phyloP scores from a whole-genome alignment of 495 filamentous ascomycete species.

The Xylaria bambusicola region DNA sequence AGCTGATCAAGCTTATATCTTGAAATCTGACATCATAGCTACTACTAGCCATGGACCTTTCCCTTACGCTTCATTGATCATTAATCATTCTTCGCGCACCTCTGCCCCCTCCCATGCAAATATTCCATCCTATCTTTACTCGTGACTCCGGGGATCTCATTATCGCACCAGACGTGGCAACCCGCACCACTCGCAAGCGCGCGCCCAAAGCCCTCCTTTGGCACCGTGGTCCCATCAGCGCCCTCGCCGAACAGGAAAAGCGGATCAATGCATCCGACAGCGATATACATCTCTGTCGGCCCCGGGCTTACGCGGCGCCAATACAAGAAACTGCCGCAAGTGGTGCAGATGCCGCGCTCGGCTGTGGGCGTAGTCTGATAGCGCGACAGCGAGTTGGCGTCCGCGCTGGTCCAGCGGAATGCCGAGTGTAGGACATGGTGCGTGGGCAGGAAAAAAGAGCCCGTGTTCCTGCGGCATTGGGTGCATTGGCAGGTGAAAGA shows the following conservation, averaged over 20 bases:
- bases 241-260: conserved; percentile 40
- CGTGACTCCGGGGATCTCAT: conserved; percentile 44
- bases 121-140: conserved; percentile 23
- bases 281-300: conserved; percentile 17
- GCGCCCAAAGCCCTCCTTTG: conserved; percentile 32
- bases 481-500: conserved; percentile 43
- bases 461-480: conserved; percentile 41
- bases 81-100: not conserved
- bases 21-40: too few species aligned
- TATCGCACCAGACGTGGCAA: conserved; percentile 31
- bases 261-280: conserved; percentile 39
- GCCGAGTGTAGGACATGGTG: conserved; percentile 23
- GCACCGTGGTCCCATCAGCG: conserved; percentile 19
- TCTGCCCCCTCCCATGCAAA: not conserved
- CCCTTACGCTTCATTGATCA: too few species aligned
- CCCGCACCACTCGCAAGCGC: conserved; percentile 31
- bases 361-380: conserved; percentile 31
- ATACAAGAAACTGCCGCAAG: conserved; percentile 42
- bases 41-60: too few species aligned
- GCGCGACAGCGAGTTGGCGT: conserved; percentile 27
- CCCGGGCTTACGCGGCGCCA: conserved; percentile 30
- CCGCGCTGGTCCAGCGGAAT: conserved; percentile 26
- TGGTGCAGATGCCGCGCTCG: conserved; percentile 39
- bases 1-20: too few species aligned
- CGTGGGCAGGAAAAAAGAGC: conserved; percentile 34